Evolutionary conservation across 2,329 filamentous ascomycete genomes (phyloP).

Genomic region (Apiospora sp.): DNA sequence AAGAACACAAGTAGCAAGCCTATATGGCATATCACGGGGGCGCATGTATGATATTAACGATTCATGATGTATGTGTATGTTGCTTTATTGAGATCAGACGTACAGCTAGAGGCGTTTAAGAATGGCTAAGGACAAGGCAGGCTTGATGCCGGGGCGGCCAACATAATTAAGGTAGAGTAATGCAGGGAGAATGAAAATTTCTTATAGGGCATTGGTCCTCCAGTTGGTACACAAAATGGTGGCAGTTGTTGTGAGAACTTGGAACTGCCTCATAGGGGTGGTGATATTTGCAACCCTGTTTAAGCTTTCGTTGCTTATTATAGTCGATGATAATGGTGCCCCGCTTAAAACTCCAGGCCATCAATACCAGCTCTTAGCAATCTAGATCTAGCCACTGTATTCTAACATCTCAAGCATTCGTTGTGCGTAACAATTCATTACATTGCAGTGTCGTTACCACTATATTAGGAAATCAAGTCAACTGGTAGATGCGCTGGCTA

Average conservation of each 20-base stretch:
- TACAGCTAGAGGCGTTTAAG: constrained; percentile 11
- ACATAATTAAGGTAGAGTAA: background rate
- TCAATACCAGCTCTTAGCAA: background rate
- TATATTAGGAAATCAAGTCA: no score
- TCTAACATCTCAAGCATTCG: background rate
- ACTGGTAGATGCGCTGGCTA: constrained; percentile 2
- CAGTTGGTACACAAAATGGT: background rate
- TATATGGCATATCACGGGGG: background rate
- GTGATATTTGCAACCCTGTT: background rate
- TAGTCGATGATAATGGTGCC: background rate
- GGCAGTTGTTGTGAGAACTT: no score
- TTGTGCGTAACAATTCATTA: no score
- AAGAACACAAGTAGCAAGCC: background rate
- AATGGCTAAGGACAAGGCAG: background rate
- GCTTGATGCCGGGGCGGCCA: background rate
- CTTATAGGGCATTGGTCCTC: background rate
- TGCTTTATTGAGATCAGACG: background rate
- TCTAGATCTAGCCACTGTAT: background rate
- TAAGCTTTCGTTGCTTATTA: background rate
- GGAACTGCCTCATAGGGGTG: background rate
- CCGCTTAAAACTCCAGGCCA: background rate
- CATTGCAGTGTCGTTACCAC: background rate
- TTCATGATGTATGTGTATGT: constrained; percentile 16
- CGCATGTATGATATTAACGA: constrained; percentile 13
- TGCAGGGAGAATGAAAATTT: background rate